These are phyloP conservation scores for Salix viminalis DNA, from an alignment of 345 rosid genomes.

Conservation along the genomic window DNA sequence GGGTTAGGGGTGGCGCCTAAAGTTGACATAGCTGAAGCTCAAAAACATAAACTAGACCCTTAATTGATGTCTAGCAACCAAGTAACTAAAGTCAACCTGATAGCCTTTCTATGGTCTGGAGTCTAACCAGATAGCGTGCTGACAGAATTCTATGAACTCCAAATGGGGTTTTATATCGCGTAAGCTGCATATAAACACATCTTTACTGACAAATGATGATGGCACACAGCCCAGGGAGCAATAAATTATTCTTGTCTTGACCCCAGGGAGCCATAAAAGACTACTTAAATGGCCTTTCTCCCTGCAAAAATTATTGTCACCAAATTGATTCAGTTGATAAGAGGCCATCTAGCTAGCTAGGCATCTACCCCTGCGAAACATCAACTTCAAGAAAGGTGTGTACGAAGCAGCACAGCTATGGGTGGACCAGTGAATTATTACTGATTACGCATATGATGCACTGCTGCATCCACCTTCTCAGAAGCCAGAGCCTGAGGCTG, in stretches of 20 bases:
- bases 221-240: not conserved
- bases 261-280: not conserved
- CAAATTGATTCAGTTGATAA: not conserved
- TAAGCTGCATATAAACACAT: not conserved
- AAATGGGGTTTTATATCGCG: too few relatives aligned
- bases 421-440: slow-evolving; percentile 29
- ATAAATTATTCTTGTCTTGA: too few relatives aligned
- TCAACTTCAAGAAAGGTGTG: slow-evolving; percentile 9
- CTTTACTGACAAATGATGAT: too few relatives aligned
- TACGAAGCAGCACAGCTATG: not conserved
- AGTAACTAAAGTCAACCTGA: too few relatives aligned
- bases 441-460: slow-evolving; percentile 19
- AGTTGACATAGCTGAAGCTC: too few relatives aligned
- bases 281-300: not conserved
- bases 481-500: slow-evolving; percentile 1
- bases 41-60: too few relatives aligned
- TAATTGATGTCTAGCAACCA: too few relatives aligned
- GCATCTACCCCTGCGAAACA: not conserved
- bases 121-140: too few relatives aligned
- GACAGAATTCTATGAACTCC: too few relatives aligned
- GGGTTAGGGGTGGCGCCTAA: too few relatives aligned
- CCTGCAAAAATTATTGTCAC: too few relatives aligned
- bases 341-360: not conserved
- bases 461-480: slow-evolving; percentile 8
- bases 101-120: too few relatives aligned